A percentile compares a stretch with the other conserved stretches of the same genome.
These are phyloP conservation scores for Globisporangium sylvaticum DNA, from an alignment of 352 stramenopile genomes.

Conservation along the genomic window DNA sequence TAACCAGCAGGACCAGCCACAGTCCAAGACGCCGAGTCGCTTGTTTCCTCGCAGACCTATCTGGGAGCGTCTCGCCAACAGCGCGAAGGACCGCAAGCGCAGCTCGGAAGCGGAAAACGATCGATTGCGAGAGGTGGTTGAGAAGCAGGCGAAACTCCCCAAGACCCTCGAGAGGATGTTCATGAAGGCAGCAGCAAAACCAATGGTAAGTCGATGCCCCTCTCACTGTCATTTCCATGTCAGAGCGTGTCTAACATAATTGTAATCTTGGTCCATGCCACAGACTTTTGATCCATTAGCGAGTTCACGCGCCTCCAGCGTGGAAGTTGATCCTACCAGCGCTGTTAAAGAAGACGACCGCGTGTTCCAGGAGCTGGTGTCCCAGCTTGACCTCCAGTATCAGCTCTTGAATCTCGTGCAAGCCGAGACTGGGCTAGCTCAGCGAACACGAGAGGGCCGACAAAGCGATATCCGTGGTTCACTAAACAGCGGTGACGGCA, in stretches of 20 bases:
- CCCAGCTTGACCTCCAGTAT: not conserved
- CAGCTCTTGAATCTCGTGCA: not conserved
- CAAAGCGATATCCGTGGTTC: not conserved
- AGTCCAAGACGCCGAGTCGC: not conserved
- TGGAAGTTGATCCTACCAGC: not conserved
- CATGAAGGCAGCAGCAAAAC: conserved; percentile 37
- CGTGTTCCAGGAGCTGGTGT: not conserved
- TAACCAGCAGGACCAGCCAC: not conserved
- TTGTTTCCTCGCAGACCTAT: conserved; percentile 3
- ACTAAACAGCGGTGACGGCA: not conserved
- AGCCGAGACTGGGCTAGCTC: not conserved
- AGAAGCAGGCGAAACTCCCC: conserved; percentile 43
- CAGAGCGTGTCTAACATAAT: not conserved
- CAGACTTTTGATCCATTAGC: no score
- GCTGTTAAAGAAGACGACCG: not conserved
- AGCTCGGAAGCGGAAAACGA: conserved; percentile 59
- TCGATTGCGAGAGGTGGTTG: conserved; percentile 35
- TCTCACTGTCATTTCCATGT: not conserved
- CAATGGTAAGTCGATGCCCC: not conserved
- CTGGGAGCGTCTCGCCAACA: conserved; percentile 50
- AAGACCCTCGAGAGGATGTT: conserved; percentile 44
- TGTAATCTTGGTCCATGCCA: no score
- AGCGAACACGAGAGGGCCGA: not conserved
- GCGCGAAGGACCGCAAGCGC: conserved; percentile 53
- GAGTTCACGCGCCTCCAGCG: not conserved